Conservation (phyloP, 192 early-diverging fungal genomes). For the Hyaloraphidium curvatum region DNA sequence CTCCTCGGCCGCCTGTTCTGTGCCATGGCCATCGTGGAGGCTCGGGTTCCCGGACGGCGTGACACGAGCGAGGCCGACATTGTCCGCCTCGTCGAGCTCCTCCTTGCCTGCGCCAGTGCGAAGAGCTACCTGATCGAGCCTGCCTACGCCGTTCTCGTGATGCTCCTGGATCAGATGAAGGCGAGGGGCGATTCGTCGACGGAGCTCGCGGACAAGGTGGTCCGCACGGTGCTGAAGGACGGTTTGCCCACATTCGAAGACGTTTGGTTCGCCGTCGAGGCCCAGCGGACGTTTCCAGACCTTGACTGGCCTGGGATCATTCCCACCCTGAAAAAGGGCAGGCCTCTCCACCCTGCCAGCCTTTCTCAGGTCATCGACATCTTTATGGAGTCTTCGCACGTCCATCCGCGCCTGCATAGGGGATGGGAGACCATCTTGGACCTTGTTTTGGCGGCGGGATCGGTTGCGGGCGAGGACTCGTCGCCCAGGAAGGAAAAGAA, state of each 20-base stretch:
- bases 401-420: constrained; percentile 52
- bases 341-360: not conserved
- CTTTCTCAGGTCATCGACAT: constrained; percentile 11
- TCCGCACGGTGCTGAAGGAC: constrained; percentile 10
- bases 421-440: constrained; percentile 56
- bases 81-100: constrained; percentile 38
- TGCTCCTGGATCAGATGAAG: constrained; percentile 16
- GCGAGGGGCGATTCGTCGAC: constrained; percentile 5
- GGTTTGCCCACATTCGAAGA: constrained; percentile 19
- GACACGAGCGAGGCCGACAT: constrained; percentile 54
- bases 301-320: constrained; percentile 10
- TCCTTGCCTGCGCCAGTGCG: constrained; percentile 42
- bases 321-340: constrained; percentile 10
- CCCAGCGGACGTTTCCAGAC: constrained; percentile 10
- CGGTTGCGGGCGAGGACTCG: constrained; percentile 5
- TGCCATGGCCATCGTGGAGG: constrained; percentile 54
- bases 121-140: constrained; percentile 71
- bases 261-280: constrained; percentile 25
- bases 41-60: constrained; percentile 67
- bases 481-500: not conserved
- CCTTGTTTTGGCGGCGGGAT: too few species aligned
- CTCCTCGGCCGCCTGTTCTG: constrained; percentile 86
- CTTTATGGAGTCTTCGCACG: constrained; percentile 7
- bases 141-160: constrained; percentile 46
- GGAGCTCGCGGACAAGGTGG: constrained; percentile 5